These are phyloP conservation scores for Lachnum nothofagi DNA, from an alignment of 2,329 filamentous ascomycete genomes.

Conservation along the genomic window DNA sequence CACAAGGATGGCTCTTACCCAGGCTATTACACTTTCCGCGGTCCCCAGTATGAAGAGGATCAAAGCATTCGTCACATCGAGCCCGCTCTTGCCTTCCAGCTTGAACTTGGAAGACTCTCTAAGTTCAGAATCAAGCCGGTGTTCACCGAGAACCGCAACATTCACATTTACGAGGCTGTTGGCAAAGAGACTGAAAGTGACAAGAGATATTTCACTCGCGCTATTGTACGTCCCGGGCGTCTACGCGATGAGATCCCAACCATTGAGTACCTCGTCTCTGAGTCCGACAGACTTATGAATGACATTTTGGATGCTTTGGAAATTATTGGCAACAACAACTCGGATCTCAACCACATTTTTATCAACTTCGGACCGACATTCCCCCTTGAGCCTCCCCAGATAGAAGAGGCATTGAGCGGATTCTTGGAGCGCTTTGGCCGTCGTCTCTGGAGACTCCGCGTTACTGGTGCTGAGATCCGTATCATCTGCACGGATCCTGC, in stretches of 20 bases:
- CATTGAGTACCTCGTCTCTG: conserved; percentile 96
- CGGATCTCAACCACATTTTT: conserved; percentile 99
- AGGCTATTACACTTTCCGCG: conserved; percentile 97
- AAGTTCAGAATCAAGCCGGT: conserved; percentile 99
- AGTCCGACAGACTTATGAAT: conserved; percentile 93
- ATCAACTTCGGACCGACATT: conserved; percentile 99
- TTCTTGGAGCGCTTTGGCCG: conserved; percentile 96
- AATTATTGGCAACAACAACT: conserved; percentile 98
- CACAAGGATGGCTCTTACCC: conserved; percentile 92
- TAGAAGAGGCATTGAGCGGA: conserved; percentile 86
- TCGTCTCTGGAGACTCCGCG: conserved; percentile 91
- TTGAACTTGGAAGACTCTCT: conserved; percentile 85
- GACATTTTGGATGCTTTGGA: conserved; percentile 96
- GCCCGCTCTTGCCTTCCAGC: conserved; percentile 95
- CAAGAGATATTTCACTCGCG: conserved; percentile 97
- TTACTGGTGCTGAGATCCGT: conserved; percentile 94
- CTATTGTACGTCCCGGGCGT: conserved; percentile 87
- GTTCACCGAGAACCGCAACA: conserved; percentile 98
- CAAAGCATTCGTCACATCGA: conserved; percentile 95
- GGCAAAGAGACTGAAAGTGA: conserved; percentile 93
- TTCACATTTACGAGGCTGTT: conserved; percentile 95
- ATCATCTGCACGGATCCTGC: conserved; percentile 91
- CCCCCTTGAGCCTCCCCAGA: conserved; percentile 80
- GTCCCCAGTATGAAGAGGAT: conserved; percentile 83
- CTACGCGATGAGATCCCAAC: conserved; percentile 96